Base-by-base conservation (phyloP, 257 asterid genomes). In the Scutellaria baicalensis region DNA sequence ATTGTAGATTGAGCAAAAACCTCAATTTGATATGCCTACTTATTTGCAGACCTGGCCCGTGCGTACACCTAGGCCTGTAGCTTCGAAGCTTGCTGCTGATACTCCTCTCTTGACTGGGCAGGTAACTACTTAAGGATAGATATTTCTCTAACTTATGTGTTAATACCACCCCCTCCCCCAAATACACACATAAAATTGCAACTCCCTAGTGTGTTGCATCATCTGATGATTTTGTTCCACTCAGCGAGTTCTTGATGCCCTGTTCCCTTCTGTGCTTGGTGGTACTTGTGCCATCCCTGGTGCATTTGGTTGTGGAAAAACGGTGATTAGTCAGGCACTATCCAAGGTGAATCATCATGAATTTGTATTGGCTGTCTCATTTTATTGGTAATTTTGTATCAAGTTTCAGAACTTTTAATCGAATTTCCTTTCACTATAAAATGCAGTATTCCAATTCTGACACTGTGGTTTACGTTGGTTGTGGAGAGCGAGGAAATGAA, bases 201-300 rank as follows among this genome's bases (percentile, higher is more conserved):
- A 33, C 63, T 62, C 69, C 66, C 13, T 64, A 16, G 44, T 42
- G 17, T 70, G 35, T 43, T 71, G 59, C 44, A 16, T 68, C 16
- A 44, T 60, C 79, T 85, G 68, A 79, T 57, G 18, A 59, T 58
- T 78, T 72, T 70, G 21, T 78, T 49, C 49, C 67, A 18, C 79
- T 72, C 87, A 94, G 99, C 96, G 99, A 74, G 99, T 94, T 77
- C 99, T 94, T 72, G 99, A 94, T 82, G 99, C 99, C 17, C 76
- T 94, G 8, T 94, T 94, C 75, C 99, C 99, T 40, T 94, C 99
- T 0, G 99, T 94, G 81, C 99, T 94, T 83, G 99, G 99, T 70
- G 99, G 99, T 78, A 94, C 99, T 73, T 94, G 99, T 89, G 99
- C 99, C 71, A 94, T 94, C 69, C 99, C 99, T 58, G 99, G 99